A percentile compares a stretch with the other conserved stretches of the same genome.
These are phyloP conservation scores for Leishmania martiniquensis DNA, from an alignment of 208 protist species.

Conservation along the genomic window DNA sequence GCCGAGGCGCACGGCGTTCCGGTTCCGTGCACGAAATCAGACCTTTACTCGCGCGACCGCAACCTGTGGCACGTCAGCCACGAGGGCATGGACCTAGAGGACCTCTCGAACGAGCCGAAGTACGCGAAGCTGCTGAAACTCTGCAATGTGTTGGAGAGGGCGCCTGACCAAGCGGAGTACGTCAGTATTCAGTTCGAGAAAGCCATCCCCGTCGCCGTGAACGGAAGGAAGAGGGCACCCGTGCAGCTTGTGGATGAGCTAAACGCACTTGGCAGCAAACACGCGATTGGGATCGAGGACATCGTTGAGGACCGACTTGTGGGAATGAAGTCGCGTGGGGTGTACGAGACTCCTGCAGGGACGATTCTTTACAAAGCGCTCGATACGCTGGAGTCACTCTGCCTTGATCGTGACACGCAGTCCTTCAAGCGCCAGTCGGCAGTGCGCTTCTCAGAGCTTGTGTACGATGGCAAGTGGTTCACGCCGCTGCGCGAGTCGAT, in stretches of 20 bases:
- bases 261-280: constrained; percentile 29
- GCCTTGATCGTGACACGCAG: constrained; percentile 37
- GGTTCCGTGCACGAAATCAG: constrained; percentile 33
- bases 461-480: constrained; percentile 44
- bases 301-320: constrained; percentile 39
- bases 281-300: constrained; percentile 38
- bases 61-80: constrained; percentile 43
- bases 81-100: constrained; percentile 38
- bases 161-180: constrained; percentile 29
- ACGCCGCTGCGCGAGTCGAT: constrained; percentile 29
- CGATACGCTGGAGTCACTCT: constrained; percentile 31
- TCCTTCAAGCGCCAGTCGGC: constrained; percentile 38
- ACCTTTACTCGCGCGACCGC: constrained; percentile 34
- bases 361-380: constrained; percentile 40
- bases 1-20: constrained; percentile 39
- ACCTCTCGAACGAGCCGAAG: constrained; percentile 29
- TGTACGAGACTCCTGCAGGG: constrained; percentile 37
- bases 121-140: constrained; percentile 29
- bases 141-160: constrained; percentile 1
- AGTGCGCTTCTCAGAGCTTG: constrained; percentile 36
- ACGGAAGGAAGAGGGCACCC: constrained; percentile 19
- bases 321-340: constrained; percentile 40
- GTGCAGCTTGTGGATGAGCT: constrained; percentile 34
- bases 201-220: constrained; percentile 25
- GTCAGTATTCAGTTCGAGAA: constrained; percentile 33